These are phyloP conservation scores for Naegleria lovaniensis DNA, from an alignment of 208 protist species.

Conservation along the genomic window DNA sequence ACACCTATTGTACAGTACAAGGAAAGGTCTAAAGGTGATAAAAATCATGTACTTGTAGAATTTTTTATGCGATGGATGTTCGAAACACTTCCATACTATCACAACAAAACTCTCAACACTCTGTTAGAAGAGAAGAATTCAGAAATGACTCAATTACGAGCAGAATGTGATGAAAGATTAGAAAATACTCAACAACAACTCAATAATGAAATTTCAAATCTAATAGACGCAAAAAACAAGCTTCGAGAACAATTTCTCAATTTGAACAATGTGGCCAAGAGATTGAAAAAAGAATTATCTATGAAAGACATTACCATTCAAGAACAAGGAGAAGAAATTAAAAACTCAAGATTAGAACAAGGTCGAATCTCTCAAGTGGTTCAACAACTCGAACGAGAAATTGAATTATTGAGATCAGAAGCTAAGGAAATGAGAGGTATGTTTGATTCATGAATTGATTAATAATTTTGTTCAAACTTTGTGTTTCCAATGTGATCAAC, in stretches of 20 bases:
- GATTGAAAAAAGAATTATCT: not conserved
- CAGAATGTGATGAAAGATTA: not conserved
- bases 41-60: not conserved
- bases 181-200: not conserved
- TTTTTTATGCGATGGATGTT: not conserved
- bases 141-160: not conserved
- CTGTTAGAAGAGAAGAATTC: not conserved
- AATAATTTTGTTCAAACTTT: too few relatives aligned
- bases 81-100: not conserved
- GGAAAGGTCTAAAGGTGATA: not conserved
- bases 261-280: not conserved
- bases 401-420: not conserved
- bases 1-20: not conserved
- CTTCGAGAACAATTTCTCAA: not conserved
- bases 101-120: not conserved
- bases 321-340: not conserved
- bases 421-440: not conserved
- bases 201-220: not conserved
- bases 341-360: not conserved
- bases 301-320: not conserved
- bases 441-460: too few relatives aligned
- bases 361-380: not conserved
- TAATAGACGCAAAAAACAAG: not conserved
- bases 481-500: too few relatives aligned
- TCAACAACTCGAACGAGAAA: not conserved